A percentile compares a stretch with the other conserved stretches of the same genome.
Conservation (phyloP, 768 basidiomycete species). For the Collybia nuda region DNA sequence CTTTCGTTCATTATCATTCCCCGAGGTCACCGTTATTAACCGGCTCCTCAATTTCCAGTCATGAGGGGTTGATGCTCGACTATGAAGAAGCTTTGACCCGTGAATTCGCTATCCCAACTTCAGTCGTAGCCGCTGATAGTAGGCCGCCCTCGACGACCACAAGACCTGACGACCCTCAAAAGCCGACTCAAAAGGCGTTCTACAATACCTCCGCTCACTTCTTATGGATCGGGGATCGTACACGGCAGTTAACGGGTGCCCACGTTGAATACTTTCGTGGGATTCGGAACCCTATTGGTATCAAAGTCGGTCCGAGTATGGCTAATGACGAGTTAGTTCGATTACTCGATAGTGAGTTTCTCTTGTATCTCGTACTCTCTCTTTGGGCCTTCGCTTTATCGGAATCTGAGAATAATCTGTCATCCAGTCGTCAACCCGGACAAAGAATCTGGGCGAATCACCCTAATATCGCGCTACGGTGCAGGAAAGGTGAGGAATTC, state of each 20-base stretch:
- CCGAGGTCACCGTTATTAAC: neutral
- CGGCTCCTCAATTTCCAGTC: slow-evolving; percentile 42
- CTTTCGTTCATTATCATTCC: neutral
- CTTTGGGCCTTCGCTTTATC: neutral
- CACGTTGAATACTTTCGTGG: slow-evolving; percentile 96
- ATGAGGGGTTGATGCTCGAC: slow-evolving; percentile 90
- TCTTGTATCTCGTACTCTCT: neutral
- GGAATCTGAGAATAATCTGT: slow-evolving; percentile 1
- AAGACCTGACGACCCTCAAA: slow-evolving; percentile 2
- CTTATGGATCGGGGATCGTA: slow-evolving; percentile 97
- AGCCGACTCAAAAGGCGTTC: slow-evolving; percentile 34
- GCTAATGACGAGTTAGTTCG: slow-evolving; percentile 69
- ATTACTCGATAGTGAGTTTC: slow-evolving; percentile 71
- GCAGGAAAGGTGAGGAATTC: slow-evolving; percentile 66
- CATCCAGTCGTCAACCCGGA: slow-evolving; percentile 81
- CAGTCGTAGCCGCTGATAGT: slow-evolving; percentile 12
- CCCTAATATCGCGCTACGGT: slow-evolving; percentile 92
- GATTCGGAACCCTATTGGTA: slow-evolving; percentile 89
- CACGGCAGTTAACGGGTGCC: slow-evolving; percentile 86
- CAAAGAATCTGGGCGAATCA: slow-evolving; percentile 79
- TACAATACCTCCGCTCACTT: slow-evolving; percentile 96
- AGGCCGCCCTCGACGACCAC: slow-evolving; percentile 9
- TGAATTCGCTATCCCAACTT: slow-evolving; percentile 37
- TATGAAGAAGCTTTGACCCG: slow-evolving; percentile 94
- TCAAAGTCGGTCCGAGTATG: slow-evolving; percentile 96